Conservation (phyloP, 257 asterid genomes). For the Jacaranda copaia region DNA sequence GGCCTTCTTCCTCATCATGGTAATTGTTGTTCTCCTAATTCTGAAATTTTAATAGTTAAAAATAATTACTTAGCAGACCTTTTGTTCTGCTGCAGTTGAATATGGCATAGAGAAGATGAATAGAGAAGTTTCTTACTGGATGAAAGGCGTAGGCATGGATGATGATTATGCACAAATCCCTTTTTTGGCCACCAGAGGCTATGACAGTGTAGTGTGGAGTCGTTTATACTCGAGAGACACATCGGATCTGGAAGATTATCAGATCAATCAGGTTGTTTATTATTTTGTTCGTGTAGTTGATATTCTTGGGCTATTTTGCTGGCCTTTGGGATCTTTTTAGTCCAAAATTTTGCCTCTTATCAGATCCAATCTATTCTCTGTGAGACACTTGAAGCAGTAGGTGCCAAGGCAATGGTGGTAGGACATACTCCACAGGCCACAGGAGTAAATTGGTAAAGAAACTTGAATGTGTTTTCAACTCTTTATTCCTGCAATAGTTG, state of each 20-base stretch:
- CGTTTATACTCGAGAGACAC: constrained; percentile 85
- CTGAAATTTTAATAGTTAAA: constrained; percentile 8
- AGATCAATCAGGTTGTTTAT: constrained; percentile 63
- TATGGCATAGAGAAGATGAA: constrained; percentile 90
- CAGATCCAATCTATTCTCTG: constrained; percentile 80
- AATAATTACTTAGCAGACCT: background rate
- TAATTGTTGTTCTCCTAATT: constrained; percentile 35
- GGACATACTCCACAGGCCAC: constrained; percentile 97
- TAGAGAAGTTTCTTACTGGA: constrained; percentile 86
- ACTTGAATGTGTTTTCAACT: constrained; percentile 17
- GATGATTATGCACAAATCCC: constrained; percentile 64
- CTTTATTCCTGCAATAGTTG: constrained; percentile 17
- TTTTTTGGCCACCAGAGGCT: constrained; percentile 89
- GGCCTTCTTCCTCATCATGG: constrained; percentile 99
- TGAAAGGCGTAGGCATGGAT: constrained; percentile 66
- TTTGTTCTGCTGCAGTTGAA: constrained; percentile 60
- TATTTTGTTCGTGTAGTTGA: constrained; percentile 24
- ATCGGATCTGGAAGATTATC: constrained; percentile 68
- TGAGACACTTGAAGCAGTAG: constrained; percentile 79
- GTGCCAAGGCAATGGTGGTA: constrained; percentile 95
- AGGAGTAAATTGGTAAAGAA: constrained; percentile 86
- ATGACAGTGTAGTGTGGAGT: constrained; percentile 98
- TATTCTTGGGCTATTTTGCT: background rate
- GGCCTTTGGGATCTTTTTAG: background rate
- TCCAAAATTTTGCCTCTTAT: constrained; percentile 30